Evolutionary conservation across 2,329 filamentous ascomycete genomes (phyloP).

Genomic region (Fusarium clavum): DNA sequence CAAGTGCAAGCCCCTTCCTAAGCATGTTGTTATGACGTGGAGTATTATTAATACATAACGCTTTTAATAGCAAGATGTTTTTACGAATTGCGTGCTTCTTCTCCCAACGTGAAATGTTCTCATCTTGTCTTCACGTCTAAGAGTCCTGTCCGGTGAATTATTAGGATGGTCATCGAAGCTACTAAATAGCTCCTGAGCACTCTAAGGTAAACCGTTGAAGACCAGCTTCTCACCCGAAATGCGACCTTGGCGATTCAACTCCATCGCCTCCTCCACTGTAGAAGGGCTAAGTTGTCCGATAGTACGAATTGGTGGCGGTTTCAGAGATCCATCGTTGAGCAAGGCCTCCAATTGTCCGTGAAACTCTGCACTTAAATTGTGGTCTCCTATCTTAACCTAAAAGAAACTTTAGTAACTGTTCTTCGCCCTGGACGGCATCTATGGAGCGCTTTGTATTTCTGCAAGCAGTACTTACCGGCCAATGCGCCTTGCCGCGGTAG

Average conservation of each 20-base stretch:
- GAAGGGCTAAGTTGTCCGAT: slow-evolving; percentile 12
- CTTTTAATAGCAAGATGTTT: no score
- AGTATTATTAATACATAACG: no score
- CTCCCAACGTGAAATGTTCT: no score
- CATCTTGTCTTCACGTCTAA: no score
- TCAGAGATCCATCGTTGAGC: not conserved
- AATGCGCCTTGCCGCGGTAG: slow-evolving; percentile 50
- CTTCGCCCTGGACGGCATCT: not conserved
- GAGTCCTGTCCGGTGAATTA: no score
- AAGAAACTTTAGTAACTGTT: not conserved
- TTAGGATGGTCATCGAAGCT: no score
- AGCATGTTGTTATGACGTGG: no score
- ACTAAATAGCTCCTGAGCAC: no score
- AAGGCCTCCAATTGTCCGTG: not conserved
- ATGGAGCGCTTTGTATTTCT: no score
- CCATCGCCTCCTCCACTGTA: slow-evolving; percentile 13
- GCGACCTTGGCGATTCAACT: slow-evolving; percentile 18
- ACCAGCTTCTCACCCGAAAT: slow-evolving; percentile 33
- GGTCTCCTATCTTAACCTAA: slow-evolving; percentile 28
- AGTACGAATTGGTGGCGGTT: not conserved
- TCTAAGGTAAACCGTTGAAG: slow-evolving; percentile 2
- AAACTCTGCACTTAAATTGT: slow-evolving; percentile 15
- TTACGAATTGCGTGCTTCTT: no score
- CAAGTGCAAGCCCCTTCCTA: no score
- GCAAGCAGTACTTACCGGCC: slow-evolving; percentile 50